Evolutionary conservation across 345 rosid genomes (phyloP).

Genomic region (Euphorbia pulcherrima): DNA sequence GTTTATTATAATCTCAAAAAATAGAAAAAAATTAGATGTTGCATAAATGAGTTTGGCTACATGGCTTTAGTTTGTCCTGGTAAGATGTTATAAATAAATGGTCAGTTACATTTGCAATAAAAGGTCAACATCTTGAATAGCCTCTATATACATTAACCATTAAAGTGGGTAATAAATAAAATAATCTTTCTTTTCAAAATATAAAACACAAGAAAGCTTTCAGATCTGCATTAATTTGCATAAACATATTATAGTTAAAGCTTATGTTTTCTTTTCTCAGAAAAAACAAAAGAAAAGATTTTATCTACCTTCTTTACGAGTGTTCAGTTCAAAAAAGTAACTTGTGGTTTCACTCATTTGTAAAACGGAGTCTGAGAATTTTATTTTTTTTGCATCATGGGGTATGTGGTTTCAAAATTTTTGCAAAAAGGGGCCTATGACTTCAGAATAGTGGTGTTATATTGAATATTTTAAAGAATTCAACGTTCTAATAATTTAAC

Average conservation of each 20-base stretch:
- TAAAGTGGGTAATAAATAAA: neutral
- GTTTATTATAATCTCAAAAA: neutral
- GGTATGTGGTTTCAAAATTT: too few species aligned
- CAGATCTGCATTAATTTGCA: neutral
- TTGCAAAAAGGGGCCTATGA: too few species aligned
- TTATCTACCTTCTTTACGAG: too few species aligned
- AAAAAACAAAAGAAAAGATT: too few species aligned
- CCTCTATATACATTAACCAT: neutral
- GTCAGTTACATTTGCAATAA: slow-evolving; percentile 8
- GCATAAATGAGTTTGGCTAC: neutral
- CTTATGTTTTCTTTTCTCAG: neutral
- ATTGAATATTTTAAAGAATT: too few species aligned
- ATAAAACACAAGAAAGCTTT: neutral
- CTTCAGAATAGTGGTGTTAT: too few species aligned
- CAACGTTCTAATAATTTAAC: too few species aligned
- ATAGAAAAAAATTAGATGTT: neutral
- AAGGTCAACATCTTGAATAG: slow-evolving; percentile 9
- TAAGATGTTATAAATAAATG: slow-evolving; percentile 2
- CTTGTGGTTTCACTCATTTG: too few species aligned
- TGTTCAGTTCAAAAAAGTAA: too few species aligned
- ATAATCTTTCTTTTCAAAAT: neutral
- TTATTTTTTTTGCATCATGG: too few species aligned
- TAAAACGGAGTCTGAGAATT: too few species aligned
- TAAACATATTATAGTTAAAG: neutral
- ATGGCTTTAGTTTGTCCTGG: neutral